Base-by-base conservation (phyloP, 106 monocot genomes). In the Narthecium ossifragum region DNA sequence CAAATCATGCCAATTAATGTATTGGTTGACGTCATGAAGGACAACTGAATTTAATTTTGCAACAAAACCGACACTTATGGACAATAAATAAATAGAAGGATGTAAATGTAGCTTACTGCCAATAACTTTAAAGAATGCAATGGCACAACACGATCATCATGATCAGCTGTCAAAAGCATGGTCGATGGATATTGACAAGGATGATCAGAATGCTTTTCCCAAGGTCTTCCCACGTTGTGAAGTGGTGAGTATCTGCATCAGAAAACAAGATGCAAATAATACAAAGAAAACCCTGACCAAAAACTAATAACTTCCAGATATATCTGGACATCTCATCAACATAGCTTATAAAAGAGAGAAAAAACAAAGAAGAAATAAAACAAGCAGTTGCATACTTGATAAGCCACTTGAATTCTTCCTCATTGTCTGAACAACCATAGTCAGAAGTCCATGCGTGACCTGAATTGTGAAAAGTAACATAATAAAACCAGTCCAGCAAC, bases 161-260 rank as follows among this genome's bases (percentile, higher is more conserved):
- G 91, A 68, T 98, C 98, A 60, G 87, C 98, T 41, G 91, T 98
- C 40, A 98, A 52, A 29, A 98, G 53, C 91, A 98, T 81, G 33
- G 81, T 91, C 61, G 98, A 31, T 15, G 98, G 98, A 58, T 98
- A 98, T 58, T 98, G 98, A 47, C 59, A 59, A 62, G 65, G n/a
- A 18, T 34, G 27, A 53, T 65, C 60, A 39, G 40, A 38, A 38
- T 26, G 58, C 34, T 79, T 73, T 50, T 88, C 91, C 87, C 84
- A 85, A 14, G 91, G 90, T 59, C 84, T 80, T 72, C 46, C 76
- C 29, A 98, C 91, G 61, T 98, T 98, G 61, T 98, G 98, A 54
- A 98, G 74, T 26, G 98, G 98, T n/a, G 98, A 98, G 50, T 98
- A 98, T 66, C 91, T 98, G 50, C 91, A 98, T 66, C 91, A 91